Conservation (phyloP, 495 filamentous ascomycete genomes). For the Talaromyces ruber region DNA sequence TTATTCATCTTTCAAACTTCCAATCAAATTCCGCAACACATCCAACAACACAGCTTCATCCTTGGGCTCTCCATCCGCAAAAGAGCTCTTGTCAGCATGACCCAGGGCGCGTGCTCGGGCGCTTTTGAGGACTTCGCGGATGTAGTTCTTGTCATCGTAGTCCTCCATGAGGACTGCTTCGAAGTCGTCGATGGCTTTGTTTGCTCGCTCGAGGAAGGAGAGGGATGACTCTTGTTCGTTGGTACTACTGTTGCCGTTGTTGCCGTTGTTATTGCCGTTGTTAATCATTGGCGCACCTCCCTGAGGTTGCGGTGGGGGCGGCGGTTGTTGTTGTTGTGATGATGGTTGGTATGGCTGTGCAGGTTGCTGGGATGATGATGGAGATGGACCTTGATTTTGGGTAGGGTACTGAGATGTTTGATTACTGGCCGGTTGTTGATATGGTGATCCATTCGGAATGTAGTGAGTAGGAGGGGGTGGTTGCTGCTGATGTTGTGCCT, state of each 20-base stretch:
- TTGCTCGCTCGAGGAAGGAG: slow-evolving; percentile 38
- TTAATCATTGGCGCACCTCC: background rate
- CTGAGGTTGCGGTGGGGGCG: background rate
- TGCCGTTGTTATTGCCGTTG: slow-evolving; percentile 4
- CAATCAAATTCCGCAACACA: slow-evolving; percentile 32
- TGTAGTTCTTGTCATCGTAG: slow-evolving; percentile 43
- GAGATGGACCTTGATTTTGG: slow-evolving; percentile 13
- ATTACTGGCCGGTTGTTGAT: slow-evolving; percentile 11
- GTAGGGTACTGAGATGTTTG: slow-evolving; percentile 17
- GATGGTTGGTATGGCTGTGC: slow-evolving; percentile 21
- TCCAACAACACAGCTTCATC: slow-evolving; percentile 39
- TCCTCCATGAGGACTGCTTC: slow-evolving; percentile 40
- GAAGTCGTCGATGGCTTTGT: slow-evolving; percentile 43
- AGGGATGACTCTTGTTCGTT: slow-evolving; percentile 30
- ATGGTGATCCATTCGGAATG: slow-evolving; percentile 8
- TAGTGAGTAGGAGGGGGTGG: slow-evolving; percentile 11
- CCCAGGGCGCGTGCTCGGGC: slow-evolving; percentile 37
- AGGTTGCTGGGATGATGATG: slow-evolving; percentile 25
- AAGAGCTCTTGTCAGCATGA: slow-evolving; percentile 34
- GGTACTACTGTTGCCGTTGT: slow-evolving; percentile 7
- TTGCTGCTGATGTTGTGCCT: slow-evolving; percentile 13
- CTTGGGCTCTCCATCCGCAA: slow-evolving; percentile 37
- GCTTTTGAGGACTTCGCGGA: slow-evolving; percentile 40
- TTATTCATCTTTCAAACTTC: slow-evolving; percentile 24
- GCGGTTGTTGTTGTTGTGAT: background rate